Conservation (phyloP, 1,139 yeast species). For the Lodderomyces jiufengensis region DNA sequence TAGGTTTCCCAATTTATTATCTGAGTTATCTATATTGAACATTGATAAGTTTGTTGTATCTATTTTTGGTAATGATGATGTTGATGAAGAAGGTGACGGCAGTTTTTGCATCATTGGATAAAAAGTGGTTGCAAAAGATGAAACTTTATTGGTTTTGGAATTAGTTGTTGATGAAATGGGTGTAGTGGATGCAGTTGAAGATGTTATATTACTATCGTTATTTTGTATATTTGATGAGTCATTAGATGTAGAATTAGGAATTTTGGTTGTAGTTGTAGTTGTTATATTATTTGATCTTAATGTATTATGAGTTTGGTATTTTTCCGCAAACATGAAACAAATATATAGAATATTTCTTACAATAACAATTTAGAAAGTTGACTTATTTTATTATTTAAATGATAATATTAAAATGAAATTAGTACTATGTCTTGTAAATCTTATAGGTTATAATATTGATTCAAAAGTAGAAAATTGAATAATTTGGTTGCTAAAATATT, state of each 20-base stretch:
- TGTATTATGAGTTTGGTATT: neutral
- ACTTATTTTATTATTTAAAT: too few species aligned
- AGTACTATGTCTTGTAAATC: too few species aligned
- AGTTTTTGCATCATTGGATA: conserved; percentile 1
- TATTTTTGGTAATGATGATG: neutral
- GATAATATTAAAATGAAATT: too few species aligned
- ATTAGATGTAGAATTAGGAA: neutral
- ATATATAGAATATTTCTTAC: too few species aligned
- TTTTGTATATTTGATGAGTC: neutral
- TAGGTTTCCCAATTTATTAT: too few species aligned
- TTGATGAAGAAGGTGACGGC: neutral
- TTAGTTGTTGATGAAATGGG: neutral
- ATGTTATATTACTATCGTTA: neutral
- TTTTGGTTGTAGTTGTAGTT: neutral
- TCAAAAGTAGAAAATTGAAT: too few species aligned
- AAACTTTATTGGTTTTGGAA: too few species aligned
- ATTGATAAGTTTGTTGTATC: neutral
- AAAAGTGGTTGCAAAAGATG: neutral
- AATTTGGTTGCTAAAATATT: too few species aligned
- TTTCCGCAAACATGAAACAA: too few species aligned
- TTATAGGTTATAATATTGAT: too few species aligned
- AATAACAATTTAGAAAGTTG: too few species aligned
- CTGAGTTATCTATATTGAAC: neutral
- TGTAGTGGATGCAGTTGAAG: neutral
- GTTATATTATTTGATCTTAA: too few species aligned